Evolutionary conservation across 306 rosid genomes (phyloP).

Genomic region (Vigna angularis): DNA sequence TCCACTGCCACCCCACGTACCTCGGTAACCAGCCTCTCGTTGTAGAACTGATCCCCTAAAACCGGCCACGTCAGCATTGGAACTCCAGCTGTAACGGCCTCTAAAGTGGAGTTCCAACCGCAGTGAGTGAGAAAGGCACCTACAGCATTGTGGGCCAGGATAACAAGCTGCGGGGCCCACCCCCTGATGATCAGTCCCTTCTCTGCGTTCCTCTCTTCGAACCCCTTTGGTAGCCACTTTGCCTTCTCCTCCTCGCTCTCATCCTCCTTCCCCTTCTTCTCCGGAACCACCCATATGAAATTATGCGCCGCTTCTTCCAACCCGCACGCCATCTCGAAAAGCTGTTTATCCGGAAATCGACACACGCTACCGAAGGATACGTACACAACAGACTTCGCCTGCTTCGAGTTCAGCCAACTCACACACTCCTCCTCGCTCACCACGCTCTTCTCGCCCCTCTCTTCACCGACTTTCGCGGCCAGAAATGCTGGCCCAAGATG

Average conservation of each 20-base stretch:
- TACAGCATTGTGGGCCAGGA: background rate
- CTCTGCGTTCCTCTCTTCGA: constrained; percentile 16
- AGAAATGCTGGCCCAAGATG: constrained; percentile 50
- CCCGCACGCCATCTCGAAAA: constrained; percentile 35
- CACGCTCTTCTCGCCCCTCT: constrained; percentile 35
- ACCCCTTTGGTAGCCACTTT: constrained; percentile 21
- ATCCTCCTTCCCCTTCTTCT: background rate
- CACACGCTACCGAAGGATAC: constrained; percentile 29
- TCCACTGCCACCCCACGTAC: constrained; percentile 41
- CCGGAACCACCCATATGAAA: constrained; percentile 38
- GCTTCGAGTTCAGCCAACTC: constrained; percentile 46
- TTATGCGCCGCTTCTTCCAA: background rate
- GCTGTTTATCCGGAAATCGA: constrained; percentile 22
- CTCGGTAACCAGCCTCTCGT: constrained; percentile 28
- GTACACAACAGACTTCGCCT: constrained; percentile 22
- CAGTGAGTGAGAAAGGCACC: constrained; percentile 27
- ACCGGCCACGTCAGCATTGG: constrained; percentile 43
- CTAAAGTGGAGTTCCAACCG: constrained; percentile 32
- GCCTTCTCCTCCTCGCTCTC: constrained; percentile 5
- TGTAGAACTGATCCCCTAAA: constrained; percentile 22
- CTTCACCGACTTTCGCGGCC: constrained; percentile 8
- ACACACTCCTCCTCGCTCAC: constrained; percentile 36
- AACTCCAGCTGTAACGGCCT: background rate
- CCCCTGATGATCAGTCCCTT: constrained; percentile 25
- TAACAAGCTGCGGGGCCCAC: constrained; percentile 37